Base-by-base conservation (phyloP, 768 basidiomycete genomes). In the Tulasnella sp. region DNA sequence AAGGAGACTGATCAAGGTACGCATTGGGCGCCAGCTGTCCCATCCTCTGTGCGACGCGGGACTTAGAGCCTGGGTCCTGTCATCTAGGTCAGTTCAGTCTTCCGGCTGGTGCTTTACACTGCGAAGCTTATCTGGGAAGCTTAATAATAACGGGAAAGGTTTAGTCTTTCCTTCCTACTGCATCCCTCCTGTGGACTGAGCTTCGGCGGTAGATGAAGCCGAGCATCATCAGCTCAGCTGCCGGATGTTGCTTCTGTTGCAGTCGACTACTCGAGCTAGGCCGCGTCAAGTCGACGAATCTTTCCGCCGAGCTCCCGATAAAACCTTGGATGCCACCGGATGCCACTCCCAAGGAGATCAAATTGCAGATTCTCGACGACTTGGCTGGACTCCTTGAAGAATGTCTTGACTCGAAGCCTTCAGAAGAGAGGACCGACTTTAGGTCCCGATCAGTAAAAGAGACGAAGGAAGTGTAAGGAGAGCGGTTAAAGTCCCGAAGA, bases 241-340 rank as follows among this genome's bases (percentile, higher is more conserved):
- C 15, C n/a, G 61, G 61, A 26, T 67, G 61, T 32, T 67, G 61
- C 61, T 67, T 67, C 61, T 67, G 61, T n/a, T 67, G 61, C 16
- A 67, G 61, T 67, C 61, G 61, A 29, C 26, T 67, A 67, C 26
- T 67, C 61, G 11, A 67, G 16, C 61, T 67, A 26, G 16, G 26
- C 32, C 23, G 13, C n/a, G 32, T 13, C n/a, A 29, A 29, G 29
- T 67, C 61, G 61, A 67, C 61, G 5, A n/a, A 20, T 29, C 11
- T 9, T 67, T n/a, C 13, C 61, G 10, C 23, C 3, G 61, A 29
- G 15, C 61, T 67, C 61, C 26, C 61, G 13, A 29, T 67, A 9
- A 26, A n/a, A 32, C 29, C 61, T 67, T 67, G 61, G 61, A 67
- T 67, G n/a, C 61, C 61, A 11, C 61, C 61, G 6, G 26, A 67